Percentiles rank a stretch among this genome's conserved stretches.
These are phyloP conservation scores for Cladosporium sp. DNA, from an alignment of 2,329 filamentous ascomycete genomes.

Conservation along the genomic window DNA sequence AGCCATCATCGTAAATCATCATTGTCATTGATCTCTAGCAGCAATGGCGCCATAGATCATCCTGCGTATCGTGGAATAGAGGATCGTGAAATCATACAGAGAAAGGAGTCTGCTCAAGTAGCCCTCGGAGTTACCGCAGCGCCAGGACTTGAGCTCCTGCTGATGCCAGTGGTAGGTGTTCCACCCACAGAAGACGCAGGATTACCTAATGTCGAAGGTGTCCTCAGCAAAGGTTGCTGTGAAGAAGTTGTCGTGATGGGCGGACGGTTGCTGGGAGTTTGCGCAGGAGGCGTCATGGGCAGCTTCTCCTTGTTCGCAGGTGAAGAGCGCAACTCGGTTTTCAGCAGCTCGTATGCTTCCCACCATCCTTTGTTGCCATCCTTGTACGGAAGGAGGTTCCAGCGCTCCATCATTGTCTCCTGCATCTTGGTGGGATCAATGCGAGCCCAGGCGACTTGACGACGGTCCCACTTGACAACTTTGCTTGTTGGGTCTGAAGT, in stretches of 20 bases:
- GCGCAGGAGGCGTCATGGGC: not conserved
- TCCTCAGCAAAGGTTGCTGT: not conserved
- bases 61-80: too few relatives aligned
- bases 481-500: too few relatives aligned
- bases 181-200: not conserved
- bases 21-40: too few relatives aligned
- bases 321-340: not conserved
- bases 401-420: not conserved
- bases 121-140: not conserved
- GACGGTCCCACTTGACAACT: not conserved
- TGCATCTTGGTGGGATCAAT: not conserved
- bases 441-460: not conserved
- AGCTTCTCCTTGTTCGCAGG: not conserved
- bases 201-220: not conserved
- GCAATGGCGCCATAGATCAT: too few relatives aligned
- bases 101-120: not conserved
- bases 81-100: not conserved
- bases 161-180: not conserved
- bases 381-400: slow-evolving; percentile 1
- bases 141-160: not conserved
- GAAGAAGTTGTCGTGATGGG: not conserved
- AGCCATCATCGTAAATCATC: too few relatives aligned
- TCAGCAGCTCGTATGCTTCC: not conserved
- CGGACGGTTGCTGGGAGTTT: not conserved
- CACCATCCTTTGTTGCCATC: not conserved